A percentile compares a stretch with the other conserved stretches of the same genome.
phyloP scores from a whole-genome alignment of 139 green algal genomes.

The Picochlorum sp. region DNA sequence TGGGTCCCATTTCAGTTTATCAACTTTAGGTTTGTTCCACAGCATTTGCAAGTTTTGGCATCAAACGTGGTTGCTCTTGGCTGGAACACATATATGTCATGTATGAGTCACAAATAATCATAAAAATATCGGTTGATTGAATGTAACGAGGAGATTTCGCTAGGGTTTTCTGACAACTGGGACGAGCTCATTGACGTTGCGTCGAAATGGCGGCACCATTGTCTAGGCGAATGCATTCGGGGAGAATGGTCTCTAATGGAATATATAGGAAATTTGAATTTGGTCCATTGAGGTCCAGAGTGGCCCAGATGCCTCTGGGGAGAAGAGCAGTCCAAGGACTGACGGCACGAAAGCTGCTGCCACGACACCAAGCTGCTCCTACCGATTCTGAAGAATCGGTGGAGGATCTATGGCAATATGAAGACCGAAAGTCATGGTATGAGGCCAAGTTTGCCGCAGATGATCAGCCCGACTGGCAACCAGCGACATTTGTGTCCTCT shows the following conservation, averaged over 20 bases:
- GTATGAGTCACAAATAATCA: constrained; percentile 32
- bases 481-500: constrained; percentile 38
- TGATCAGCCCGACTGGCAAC: constrained; percentile 70
- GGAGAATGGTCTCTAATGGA: too few relatives aligned
- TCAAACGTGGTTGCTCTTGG: constrained; percentile 65
- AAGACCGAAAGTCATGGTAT: constrained; percentile 21
- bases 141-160: too few relatives aligned
- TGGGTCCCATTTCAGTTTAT: constrained; percentile 87
- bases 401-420: constrained; percentile 28
- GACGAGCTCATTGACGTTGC: too few relatives aligned
- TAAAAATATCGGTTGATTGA: too few relatives aligned
- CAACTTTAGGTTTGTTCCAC: constrained; percentile 80
- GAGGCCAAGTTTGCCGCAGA: constrained; percentile 13
- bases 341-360: not conserved
- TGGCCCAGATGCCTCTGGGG: too few relatives aligned
- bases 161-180: too few relatives aligned
- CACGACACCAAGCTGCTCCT: not conserved
- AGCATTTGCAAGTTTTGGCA: constrained; percentile 62
- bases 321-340: too few relatives aligned
- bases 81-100: constrained; percentile 84
- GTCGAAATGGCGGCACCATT: too few relatives aligned
- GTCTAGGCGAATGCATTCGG: too few relatives aligned
- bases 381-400: not conserved
- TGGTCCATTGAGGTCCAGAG: too few relatives aligned
- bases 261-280: too few relatives aligned